Percentiles rank a stretch among this genome's conserved stretches.
Conservation (phyloP, 176 grass and related monocot genomes). For the sorghum (Sorghum bicolor) region DNA sequence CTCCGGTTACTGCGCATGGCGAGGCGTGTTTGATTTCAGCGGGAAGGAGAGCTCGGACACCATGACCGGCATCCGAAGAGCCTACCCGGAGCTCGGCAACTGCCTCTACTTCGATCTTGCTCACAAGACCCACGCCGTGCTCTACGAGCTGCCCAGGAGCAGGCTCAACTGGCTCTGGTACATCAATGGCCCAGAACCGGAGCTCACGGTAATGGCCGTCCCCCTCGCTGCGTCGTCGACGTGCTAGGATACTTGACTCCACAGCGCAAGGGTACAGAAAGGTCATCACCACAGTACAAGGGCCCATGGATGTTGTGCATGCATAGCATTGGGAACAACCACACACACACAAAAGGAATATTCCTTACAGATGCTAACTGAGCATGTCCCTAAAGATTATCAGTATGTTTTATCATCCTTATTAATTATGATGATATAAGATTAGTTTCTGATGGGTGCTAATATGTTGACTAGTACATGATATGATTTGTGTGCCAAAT, state of each 20-base stretch:
- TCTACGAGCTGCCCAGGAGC: conserved; percentile 69
- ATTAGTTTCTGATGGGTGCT: no score
- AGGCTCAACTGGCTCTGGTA: conserved; percentile 96
- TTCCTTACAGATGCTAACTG: no score
- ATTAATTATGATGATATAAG: no score
- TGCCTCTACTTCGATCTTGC: conserved; percentile 94
- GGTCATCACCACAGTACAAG: no score
- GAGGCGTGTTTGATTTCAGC: conserved; percentile 77
- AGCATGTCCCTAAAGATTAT: no score
- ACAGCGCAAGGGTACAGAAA: no score
- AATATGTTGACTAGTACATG: no score
- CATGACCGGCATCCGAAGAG: conserved; percentile 43
- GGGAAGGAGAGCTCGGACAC: conserved; percentile 54
- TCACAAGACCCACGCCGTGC: conserved; percentile 61
- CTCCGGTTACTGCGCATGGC: conserved; percentile 70
- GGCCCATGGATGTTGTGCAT: no score
- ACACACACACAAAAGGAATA: no score
- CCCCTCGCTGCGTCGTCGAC: not conserved
- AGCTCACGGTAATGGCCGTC: conserved; percentile 46
- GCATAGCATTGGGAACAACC: no score
- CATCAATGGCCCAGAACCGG: conserved; percentile 64
- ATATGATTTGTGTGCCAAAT: no score
- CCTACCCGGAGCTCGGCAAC: conserved; percentile 65
- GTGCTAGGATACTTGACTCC: not conserved
- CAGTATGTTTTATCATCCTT: no score